A percentile compares a stretch with the other conserved stretches of the same genome.
These are phyloP conservation scores for Trametes hirsuta DNA, from an alignment of 1,284 basidiomycete species.

Conservation along the genomic window DNA sequence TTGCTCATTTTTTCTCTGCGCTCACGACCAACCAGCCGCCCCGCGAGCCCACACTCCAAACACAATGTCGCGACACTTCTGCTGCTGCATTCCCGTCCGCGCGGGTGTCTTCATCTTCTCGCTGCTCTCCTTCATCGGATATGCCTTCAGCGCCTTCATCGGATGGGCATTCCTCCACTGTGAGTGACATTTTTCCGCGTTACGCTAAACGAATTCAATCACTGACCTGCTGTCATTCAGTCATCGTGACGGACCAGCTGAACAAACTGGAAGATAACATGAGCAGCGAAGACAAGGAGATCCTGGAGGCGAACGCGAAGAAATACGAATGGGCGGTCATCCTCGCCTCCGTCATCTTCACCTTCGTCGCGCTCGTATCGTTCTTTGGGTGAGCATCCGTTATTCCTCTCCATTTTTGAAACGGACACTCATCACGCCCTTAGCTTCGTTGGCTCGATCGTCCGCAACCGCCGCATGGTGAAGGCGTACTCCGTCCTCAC, in stretches of 20 bases:
- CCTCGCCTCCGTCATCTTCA: conserved; percentile 50
- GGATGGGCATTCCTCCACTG: conserved; percentile 43
- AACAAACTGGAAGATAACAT: conserved; percentile 23
- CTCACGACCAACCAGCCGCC: conserved; percentile 5
- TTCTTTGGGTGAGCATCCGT: conserved; percentile 52
- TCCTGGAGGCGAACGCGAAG: conserved; percentile 14
- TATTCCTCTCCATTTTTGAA: not conserved
- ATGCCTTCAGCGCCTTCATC: conserved; percentile 44
- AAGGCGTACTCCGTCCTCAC: conserved; percentile 50
- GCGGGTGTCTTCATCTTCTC: conserved; percentile 62
- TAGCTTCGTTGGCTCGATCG: conserved; percentile 53
- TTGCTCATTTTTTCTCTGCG: conserved; percentile 5
- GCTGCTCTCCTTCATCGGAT: conserved; percentile 45
- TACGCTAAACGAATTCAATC: not conserved
- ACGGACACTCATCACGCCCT: not conserved
- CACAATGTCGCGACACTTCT: conserved; percentile 45
- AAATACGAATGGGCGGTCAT: conserved; percentile 45
- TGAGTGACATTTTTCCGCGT: conserved; percentile 14
- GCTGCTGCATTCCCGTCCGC: conserved; percentile 64
- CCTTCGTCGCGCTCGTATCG: conserved; percentile 49
- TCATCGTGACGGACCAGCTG: conserved; percentile 25
- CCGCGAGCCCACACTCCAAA: not conserved
- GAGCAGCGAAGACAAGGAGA: conserved; percentile 25
- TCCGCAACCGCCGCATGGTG: conserved; percentile 50
- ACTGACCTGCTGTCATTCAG: conserved; percentile 7